Evolutionary conservation across 768 basidiomycete species (phyloP).

Genomic region (Podaxis rugospora): DNA sequence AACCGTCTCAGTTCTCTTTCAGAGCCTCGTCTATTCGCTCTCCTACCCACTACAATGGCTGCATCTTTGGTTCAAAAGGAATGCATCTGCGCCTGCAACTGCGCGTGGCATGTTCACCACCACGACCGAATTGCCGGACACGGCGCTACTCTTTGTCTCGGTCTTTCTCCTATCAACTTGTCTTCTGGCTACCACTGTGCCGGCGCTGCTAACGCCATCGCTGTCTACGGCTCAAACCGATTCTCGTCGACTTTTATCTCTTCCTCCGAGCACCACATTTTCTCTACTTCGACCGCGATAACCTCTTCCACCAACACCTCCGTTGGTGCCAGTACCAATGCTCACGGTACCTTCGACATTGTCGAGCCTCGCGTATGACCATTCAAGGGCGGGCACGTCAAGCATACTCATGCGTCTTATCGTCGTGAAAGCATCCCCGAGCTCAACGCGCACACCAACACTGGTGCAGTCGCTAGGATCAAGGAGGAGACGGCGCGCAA

Average conservation of each 20-base stretch:
- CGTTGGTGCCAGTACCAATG: not conserved
- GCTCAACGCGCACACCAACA: not conserved
- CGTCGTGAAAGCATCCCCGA: constrained; percentile 7
- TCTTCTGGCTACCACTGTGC: not conserved
- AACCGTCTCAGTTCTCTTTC: not conserved
- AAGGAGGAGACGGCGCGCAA: not conserved
- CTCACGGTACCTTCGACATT: not conserved
- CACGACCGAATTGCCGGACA: constrained; percentile 1
- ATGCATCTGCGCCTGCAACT: not conserved
- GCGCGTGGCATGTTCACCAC: not conserved
- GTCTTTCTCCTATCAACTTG: not conserved
- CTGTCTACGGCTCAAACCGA: not conserved
- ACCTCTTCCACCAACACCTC: not conserved
- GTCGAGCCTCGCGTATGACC: constrained; percentile 6
- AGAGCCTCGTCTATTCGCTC: not conserved
- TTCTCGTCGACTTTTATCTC: not conserved
- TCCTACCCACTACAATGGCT: not conserved
- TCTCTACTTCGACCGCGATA: not conserved
- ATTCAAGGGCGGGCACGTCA: constrained; percentile 10
- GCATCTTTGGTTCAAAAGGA: constrained; percentile 2
- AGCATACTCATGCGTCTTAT: constrained; percentile 9
- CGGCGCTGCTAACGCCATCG: not conserved
- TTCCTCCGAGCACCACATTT: constrained; percentile 1
- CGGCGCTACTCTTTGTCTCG: not conserved
- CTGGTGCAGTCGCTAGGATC: not conserved